phyloP scores from a whole-genome alignment of 495 filamentous ascomycete species.

The Xylona heveae region DNA sequence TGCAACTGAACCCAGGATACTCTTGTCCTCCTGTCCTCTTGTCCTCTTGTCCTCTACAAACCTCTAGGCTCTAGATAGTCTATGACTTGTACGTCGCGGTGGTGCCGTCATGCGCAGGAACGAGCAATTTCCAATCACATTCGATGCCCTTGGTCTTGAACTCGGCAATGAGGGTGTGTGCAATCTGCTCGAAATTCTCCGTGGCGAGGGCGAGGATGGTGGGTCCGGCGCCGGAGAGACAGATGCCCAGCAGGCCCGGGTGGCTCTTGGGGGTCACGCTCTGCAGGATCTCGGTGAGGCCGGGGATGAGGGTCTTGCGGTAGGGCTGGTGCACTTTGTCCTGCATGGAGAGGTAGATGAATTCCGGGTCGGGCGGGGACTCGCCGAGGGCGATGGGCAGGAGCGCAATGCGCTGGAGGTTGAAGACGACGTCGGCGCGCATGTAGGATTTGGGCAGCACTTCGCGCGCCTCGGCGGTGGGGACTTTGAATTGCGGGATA shows the following conservation, averaged over 20 bases:
- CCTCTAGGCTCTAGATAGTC: constrained; percentile 1
- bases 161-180: constrained; percentile 43
- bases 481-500: constrained; percentile 83
- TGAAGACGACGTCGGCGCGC: constrained; percentile 72
- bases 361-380: constrained; percentile 73
- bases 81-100: constrained; percentile 33
- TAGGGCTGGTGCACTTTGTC: constrained; percentile 95
- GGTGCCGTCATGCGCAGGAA: constrained; percentile 69
- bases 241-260: constrained; percentile 77
- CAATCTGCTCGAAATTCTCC: constrained; percentile 66
- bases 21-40: too few relatives aligned
- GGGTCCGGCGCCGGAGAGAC: constrained; percentile 80
- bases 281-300: constrained; percentile 71
- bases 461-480: constrained; percentile 67
- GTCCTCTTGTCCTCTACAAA: too few relatives aligned
- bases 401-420: constrained; percentile 75
- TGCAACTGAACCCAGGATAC: too few relatives aligned
- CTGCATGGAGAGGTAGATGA: constrained; percentile 93
- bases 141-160: constrained; percentile 50
- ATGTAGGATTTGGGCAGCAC: constrained; percentile 61
- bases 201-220: constrained; percentile 88
- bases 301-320: constrained; percentile 70
- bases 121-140: constrained; percentile 71
- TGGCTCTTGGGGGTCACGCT: constrained; percentile 67
- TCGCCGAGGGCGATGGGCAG: constrained; percentile 69